Conservation (phyloP, 257 asterid genomes). For the Solanum phureja region DNA sequence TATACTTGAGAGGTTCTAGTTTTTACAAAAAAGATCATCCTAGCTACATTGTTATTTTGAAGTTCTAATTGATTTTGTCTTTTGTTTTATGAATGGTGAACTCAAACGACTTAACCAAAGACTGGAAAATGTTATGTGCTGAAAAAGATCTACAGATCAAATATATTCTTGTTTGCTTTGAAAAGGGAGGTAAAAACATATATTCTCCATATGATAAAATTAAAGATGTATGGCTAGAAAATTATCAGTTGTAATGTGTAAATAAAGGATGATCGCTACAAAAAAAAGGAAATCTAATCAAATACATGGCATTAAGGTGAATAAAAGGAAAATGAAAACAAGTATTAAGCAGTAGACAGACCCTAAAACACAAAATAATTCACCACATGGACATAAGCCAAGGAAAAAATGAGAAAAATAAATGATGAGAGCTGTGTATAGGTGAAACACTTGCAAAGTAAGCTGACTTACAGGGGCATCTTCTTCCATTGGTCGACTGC, state of each 20-base stretch:
- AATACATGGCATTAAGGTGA: background rate
- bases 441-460: background rate
- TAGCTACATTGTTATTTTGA: background rate
- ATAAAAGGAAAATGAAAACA: background rate
- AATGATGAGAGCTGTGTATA: background rate
- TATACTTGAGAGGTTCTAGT: background rate
- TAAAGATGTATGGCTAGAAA: background rate
- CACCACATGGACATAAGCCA: background rate
- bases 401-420: background rate
- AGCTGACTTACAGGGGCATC: constrained; percentile 52
- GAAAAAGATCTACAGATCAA: background rate
- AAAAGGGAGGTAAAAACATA: background rate
- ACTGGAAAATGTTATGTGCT: no score
- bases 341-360: background rate
- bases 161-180: background rate
- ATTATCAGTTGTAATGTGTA: background rate
- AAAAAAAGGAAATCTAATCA: background rate
- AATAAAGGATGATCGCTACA: background rate
- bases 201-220: background rate
- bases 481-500: constrained; percentile 75
- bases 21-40: background rate
- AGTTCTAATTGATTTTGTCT: background rate
- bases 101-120: background rate
- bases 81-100: background rate
- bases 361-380: background rate